A percentile compares a stretch with the other conserved stretches of the same genome.
Conservation (phyloP, 371 early-diverging fungal genomes). For the Mucor lusitanicus region DNA sequence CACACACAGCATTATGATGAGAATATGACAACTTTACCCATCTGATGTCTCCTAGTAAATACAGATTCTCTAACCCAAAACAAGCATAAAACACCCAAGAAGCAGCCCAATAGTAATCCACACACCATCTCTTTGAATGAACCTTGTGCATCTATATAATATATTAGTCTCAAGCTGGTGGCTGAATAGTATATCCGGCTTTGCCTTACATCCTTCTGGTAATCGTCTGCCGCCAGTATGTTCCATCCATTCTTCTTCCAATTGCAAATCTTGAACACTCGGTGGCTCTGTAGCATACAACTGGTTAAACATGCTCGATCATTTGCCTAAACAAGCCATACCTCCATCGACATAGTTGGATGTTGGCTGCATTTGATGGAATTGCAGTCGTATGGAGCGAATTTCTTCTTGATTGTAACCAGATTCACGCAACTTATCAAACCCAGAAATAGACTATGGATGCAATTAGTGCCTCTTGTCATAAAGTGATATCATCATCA, state of each 20-base stretch:
- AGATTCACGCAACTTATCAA: constrained; percentile 24
- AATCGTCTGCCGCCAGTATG: constrained; percentile 14
- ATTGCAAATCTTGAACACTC: constrained; percentile 4
- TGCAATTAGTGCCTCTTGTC: not conserved
- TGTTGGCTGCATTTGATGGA: constrained; percentile 17
- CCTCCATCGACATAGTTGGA: constrained; percentile 22
- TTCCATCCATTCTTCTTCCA: constrained; percentile 23
- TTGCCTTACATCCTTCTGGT: constrained; percentile 20
- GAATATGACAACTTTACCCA: constrained; percentile 37
- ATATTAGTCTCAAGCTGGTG: too few species aligned
- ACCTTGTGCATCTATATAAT: constrained; percentile 47
- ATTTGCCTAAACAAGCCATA: too few species aligned
- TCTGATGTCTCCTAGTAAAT: constrained; percentile 66
- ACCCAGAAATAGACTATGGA: constrained; percentile 11
- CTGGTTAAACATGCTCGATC: too few species aligned
- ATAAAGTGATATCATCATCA: not conserved
- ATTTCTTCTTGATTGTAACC: constrained; percentile 35
- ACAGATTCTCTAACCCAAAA: constrained; percentile 72
- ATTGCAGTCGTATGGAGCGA: constrained; percentile 17
- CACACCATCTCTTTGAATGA: constrained; percentile 63
- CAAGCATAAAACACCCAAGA: constrained; percentile 60
- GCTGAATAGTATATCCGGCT: not conserved
- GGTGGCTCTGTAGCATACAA: constrained; percentile 18
- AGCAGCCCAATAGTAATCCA: constrained; percentile 67
- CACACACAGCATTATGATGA: not conserved